These are phyloP conservation scores for Wickerhamiella siamensis DNA, from an alignment of 805 yeast genomes.

Conservation along the genomic window DNA sequence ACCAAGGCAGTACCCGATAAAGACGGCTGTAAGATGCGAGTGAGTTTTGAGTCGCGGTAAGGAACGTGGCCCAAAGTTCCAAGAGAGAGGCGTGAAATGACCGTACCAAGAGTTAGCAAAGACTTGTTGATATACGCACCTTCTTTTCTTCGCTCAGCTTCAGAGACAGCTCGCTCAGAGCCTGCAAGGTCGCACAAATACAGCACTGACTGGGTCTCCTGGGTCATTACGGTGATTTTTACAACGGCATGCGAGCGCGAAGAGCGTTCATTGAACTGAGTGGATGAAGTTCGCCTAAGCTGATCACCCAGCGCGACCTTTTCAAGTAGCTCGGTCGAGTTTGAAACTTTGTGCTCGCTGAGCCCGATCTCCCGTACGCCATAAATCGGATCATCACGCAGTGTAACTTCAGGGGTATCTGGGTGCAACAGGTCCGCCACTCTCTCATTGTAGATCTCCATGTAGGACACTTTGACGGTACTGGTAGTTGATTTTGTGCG, in stretches of 20 bases:
- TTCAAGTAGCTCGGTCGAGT: slow-evolving; percentile 45
- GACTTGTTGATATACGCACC: slow-evolving; percentile 91
- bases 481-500: slow-evolving; percentile 16
- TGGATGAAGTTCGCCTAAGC: slow-evolving; percentile 67
- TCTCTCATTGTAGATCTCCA: slow-evolving; percentile 80
- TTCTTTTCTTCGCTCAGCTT: slow-evolving; percentile 74
- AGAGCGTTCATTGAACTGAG: slow-evolving; percentile 76
- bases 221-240: slow-evolving; percentile 41
- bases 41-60: slow-evolving; percentile 83
- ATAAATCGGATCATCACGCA: slow-evolving; percentile 58
- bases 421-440: slow-evolving; percentile 50
- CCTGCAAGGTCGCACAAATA: slow-evolving; percentile 94
- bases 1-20: slow-evolving; percentile 76
- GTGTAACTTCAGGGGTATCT: slow-evolving; percentile 36
- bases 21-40: slow-evolving; percentile 83
- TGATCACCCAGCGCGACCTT: slow-evolving; percentile 57
- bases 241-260: slow-evolving; percentile 89
- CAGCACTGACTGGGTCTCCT: slow-evolving; percentile 42
- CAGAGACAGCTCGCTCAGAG: slow-evolving; percentile 71
- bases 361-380: slow-evolving; percentile 71
- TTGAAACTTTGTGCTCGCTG: slow-evolving; percentile 41
- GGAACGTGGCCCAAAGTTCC: slow-evolving; percentile 55
- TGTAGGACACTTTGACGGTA: slow-evolving; percentile 49
- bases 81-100: slow-evolving; percentile 63
- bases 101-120: slow-evolving; percentile 76